Percentiles rank a stretch among this genome's conserved stretches.
Evolutionary conservation across 108 stramenopile species (phyloP).

Genomic region (Nitzschia putrida): DNA sequence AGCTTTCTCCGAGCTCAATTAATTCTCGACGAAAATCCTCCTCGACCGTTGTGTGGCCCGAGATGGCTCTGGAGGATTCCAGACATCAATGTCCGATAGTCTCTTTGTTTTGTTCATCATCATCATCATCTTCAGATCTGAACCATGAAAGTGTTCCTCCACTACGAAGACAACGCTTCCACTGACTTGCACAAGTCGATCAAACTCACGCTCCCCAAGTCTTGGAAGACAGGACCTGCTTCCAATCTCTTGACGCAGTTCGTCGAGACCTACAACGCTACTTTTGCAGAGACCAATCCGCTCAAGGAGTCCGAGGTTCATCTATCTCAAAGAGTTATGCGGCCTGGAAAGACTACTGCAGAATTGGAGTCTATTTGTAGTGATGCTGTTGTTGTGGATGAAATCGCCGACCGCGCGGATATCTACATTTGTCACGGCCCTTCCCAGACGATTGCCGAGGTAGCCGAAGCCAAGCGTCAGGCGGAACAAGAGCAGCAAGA

Average conservation of each 20-base stretch:
- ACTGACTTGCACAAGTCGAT: conserved; percentile 74
- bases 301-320: conserved; percentile 55
- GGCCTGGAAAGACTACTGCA: conserved; percentile 19
- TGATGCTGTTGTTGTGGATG: conserved; percentile 71
- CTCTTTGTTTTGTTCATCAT: too few relatives aligned
- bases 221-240: conserved; percentile 82
- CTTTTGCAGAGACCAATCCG: conserved; percentile 53
- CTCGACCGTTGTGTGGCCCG: too few relatives aligned
- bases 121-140: too few relatives aligned
- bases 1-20: too few relatives aligned
- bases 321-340: conserved; percentile 40
- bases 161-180: conserved; percentile 87
- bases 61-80: too few relatives aligned
- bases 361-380: conserved; percentile 53
- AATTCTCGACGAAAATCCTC: too few relatives aligned
- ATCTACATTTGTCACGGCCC: conserved; percentile 76
- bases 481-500: conserved; percentile 42
- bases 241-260: conserved; percentile 74
- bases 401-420: conserved; percentile 75
- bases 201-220: conserved; percentile 89
- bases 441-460: conserved; percentile 51
- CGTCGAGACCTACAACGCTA: conserved; percentile 84
- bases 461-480: conserved; percentile 42
- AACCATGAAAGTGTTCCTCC: conserved; percentile 86
- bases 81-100: too few relatives aligned